Evolutionary conservation across 768 basidiomycete species (phyloP), one percentile per base, ranked within the genome.

Genomic region (Auricularia heimuer): DNA sequence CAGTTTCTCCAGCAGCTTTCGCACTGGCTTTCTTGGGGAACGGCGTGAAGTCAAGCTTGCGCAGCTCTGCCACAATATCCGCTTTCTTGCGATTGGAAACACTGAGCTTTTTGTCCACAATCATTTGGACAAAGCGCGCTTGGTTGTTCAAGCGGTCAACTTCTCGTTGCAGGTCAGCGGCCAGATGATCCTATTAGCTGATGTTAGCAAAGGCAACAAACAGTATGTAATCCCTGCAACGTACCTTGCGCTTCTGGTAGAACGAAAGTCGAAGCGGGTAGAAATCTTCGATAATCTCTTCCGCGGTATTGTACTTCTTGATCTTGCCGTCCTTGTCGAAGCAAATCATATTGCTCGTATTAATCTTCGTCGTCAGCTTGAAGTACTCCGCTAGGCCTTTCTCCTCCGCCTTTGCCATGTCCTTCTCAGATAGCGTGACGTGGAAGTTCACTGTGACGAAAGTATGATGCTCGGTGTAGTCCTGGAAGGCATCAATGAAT

Each of bases 241-340:
- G 51, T 62, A 89, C 95, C 85, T 99, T 99, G 73, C 97, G 89
- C 70, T 93, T 92, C 77, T 95, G 94, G 74, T 99, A 99, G 76
- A 84, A 94, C 34, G 90, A 86, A 68, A 99, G 77, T 16, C 97
- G 85, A 64, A 86, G 78, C 34, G 92, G 90, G 73, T 92, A 99
- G 73, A 97, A 99, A 45, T 97, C 95, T 68, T 92, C 87, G 56
- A 98, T 75, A 63, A 99, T 92, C 69, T 94, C 89, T 72, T 98
- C 97, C 0, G 97, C 85, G 0, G 87, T 83, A 18, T 83, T 79
- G 74, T 98, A 98, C 76, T 88, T 95, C 78, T 88, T 93, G 78
- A 99, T 96, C 79, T 96, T 97, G 69, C 92, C 89, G 18, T 95
- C 90, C 66, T 91, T 84, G 75, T 99, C 96, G 75, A 99, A 99